Evolutionary conservation across 495 filamentous ascomycete species (phyloP), one percentile per base, ranked within the genome.

Genomic region (Aspergillus sparsus): DNA sequence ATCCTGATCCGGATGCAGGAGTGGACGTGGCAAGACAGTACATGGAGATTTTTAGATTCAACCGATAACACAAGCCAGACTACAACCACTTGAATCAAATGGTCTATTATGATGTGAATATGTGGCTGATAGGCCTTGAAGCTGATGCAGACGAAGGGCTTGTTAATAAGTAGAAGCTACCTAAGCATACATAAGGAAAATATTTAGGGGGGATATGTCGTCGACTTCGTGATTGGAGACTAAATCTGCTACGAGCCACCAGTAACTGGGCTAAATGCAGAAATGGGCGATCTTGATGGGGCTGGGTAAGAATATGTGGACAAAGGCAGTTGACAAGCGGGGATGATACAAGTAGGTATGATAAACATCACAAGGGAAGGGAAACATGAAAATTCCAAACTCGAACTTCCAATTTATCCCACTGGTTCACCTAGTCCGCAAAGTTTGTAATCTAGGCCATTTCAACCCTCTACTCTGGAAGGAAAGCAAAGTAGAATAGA

Each of bases 1-100:
- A 75, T 50, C 61, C 67, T 16, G 72, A 80, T 67, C 66, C 71
- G n/a, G 55, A 69, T 51, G 71, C 74, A 51, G 77, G 76, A 5
- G 68, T 71, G 27, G 77, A 80, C 72, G 57, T 77, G 60, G 77
- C 77, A 13, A 75, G 76, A 58, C 77, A 80, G 60, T 79, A 74
- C 59, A 77, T 78, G 78, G 77, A 79, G 67, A 74, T 78, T 36
- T 67, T 78, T 53, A 67, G 78, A 44, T 79, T 79, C 54, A 78
- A 79, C 62, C 73, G 78, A 45, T 79, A 60, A 67, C n/a, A 15
- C 13, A 13, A 15, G 7, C 46, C 7, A 13, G 39, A 44, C 21
- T 27, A 27, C 21, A 27, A 1, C 21, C 21, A 3, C 21, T 27
- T 1, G 21, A 27, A 27, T 27, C 21, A 27, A 27, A 27, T 27